Evolutionary conservation across 176 grass and related monocot species (phyloP).

Genomic region (Saccharum spontaneum): DNA sequence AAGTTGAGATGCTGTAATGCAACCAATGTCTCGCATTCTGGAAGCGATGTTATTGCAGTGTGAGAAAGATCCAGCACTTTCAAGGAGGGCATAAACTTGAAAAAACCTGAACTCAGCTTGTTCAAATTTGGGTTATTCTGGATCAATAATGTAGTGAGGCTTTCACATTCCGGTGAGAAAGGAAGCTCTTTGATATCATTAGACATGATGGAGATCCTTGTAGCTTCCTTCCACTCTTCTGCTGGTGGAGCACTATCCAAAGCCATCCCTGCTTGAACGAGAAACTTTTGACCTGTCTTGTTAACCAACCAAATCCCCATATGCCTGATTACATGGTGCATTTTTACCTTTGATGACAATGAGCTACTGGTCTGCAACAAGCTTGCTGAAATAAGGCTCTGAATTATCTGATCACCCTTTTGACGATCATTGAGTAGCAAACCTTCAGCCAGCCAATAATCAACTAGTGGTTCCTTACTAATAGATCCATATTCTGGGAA

Average conservation of each 20-base stretch:
- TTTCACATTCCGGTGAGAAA: slow-evolving; percentile 52
- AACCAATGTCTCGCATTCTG: slow-evolving; percentile 48
- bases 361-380: slow-evolving; percentile 62
- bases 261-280: slow-evolving; percentile 51
- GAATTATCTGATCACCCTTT: slow-evolving; percentile 49
- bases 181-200: slow-evolving; percentile 61
- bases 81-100: slow-evolving; percentile 55
- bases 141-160: slow-evolving; percentile 55
- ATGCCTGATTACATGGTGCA: slow-evolving; percentile 64
- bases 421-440: slow-evolving; percentile 15
- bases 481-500: slow-evolving; percentile 71
- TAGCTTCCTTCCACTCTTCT: slow-evolving; percentile 28
- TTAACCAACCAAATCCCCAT: slow-evolving; percentile 46
- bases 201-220: slow-evolving; percentile 73
- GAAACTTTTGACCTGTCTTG: slow-evolving; percentile 35
- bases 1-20: slow-evolving; percentile 61
- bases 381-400: slow-evolving; percentile 43
- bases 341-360: slow-evolving; percentile 52
- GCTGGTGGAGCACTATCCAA: slow-evolving; percentile 48
- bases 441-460: slow-evolving; percentile 77
- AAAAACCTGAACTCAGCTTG: slow-evolving; percentile 48
- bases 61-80: slow-evolving; percentile 82
- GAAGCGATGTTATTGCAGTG: slow-evolving; percentile 59
- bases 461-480: slow-evolving; percentile 53
- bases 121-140: slow-evolving; percentile 72